These are phyloP conservation scores for Quercus suber DNA, from an alignment of 306 rosid species.

Conservation along the genomic window DNA sequence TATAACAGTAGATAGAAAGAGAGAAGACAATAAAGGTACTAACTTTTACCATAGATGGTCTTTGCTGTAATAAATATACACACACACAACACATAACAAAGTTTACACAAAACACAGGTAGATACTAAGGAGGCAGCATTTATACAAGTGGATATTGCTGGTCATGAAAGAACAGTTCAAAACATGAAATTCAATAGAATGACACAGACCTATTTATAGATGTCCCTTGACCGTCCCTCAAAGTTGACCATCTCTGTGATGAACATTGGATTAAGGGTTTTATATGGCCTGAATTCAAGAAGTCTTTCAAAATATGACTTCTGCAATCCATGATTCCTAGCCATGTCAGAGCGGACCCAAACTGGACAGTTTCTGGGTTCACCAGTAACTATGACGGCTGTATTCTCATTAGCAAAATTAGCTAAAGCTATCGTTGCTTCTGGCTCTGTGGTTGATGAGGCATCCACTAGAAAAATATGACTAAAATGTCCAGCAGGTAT, in stretches of 20 bases:
- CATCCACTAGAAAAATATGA: conserved; percentile 40
- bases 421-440: conserved; percentile 26
- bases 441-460: conserved; percentile 33
- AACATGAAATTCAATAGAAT: too few species aligned
- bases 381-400: conserved; percentile 33
- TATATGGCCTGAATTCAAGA: background rate
- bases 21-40: too few species aligned
- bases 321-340: conserved; percentile 23
- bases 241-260: background rate
- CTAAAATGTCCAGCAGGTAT: conserved; percentile 24
- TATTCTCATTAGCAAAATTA: conserved; percentile 21
- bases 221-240: too few species aligned
- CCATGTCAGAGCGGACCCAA: conserved; percentile 28
- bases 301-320: conserved; percentile 33
- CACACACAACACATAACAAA: too few species aligned
- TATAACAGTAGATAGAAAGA: too few species aligned
- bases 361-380: background rate
- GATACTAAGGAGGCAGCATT: too few species aligned
- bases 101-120: too few species aligned
- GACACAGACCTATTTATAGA: too few species aligned
- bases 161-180: too few species aligned
- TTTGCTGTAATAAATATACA: too few species aligned
- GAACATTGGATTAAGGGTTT: background rate
- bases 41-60: too few species aligned
- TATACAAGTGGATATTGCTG: too few species aligned